Evolutionary conservation across 2,329 filamentous ascomycete species (phyloP), one percentile per base, ranked within the genome.

Genomic region (Aspergillus spinulosporus): DNA sequence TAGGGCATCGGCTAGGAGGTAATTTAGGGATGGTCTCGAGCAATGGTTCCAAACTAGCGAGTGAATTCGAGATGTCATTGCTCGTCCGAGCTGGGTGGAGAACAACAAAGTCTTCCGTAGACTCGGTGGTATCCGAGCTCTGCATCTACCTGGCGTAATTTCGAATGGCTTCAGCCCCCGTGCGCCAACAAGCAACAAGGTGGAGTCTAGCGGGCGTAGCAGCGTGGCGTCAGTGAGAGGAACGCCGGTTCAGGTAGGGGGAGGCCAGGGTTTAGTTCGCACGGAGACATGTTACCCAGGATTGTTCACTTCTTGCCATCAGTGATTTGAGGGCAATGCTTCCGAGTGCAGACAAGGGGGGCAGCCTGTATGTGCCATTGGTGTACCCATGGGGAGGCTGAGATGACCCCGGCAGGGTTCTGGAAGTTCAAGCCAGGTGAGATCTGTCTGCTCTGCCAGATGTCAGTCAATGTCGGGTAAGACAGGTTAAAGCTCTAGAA

Each of bases 51-150:
- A 7, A 49, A 14, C 46, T 28, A 29, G 14, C 9, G 7, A 40
- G 26, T 32, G 5, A 39, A 48, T 43, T 21, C 26, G 43, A 5
- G 26, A 47, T 53, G 36, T 34, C 52, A 49, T 60, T 52, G 53
- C 53, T 52, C 54, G 34, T 54, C 14, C 43, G 52, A 47, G 47
- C 39, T 42, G 52, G 29, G 43, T 52, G 56, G 44, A 8, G 54
- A 50, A 31, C 21, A 21, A 21, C 21, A 21, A 21, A 21, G 21
- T 21, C 21, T 15, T 26, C 26, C 37, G 32, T 3, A 28, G 39
- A 36, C 37, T 49, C 14, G 21, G 48, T 45, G 49, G 51, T 44
- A 42, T 47, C 39, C 28, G 40, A 32, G 32, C 40, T 50, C 47
- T 50, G 42, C 42, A 47, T 32, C 47, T 21, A 7, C 8, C 32